Conservation (phyloP, 2,329 filamentous ascomycete species). For the Fusarium nanum region DNA sequence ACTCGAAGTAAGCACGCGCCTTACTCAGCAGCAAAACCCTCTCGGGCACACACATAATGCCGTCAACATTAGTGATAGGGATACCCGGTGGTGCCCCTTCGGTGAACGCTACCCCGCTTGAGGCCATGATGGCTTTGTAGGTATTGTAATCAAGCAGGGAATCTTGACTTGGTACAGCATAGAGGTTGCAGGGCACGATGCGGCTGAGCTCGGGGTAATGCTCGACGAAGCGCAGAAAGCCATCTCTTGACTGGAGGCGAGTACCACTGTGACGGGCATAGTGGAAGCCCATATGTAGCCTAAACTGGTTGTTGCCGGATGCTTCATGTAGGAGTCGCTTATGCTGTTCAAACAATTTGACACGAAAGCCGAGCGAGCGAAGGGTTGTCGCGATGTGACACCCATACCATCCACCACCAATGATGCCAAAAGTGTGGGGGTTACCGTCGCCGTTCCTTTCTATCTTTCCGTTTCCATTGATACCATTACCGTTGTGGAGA, state of each 20-base stretch:
- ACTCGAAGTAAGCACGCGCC: not conserved
- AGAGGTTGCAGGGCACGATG: slow-evolving; percentile 3
- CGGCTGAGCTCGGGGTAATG: slow-evolving; percentile 3
- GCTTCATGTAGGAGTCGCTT: slow-evolving; percentile 8
- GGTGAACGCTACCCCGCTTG: not conserved
- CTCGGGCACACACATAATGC: slow-evolving; percentile 1
- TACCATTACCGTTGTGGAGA: not conserved
- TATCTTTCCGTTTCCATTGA: not conserved
- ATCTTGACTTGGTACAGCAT: not conserved
- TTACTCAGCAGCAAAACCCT: slow-evolving; percentile 3
- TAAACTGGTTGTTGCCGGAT: slow-evolving; percentile 12
- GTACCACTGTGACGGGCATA: slow-evolving; percentile 12
- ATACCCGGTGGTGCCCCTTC: not conserved
- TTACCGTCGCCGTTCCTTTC: not conserved
- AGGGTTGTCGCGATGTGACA: slow-evolving; percentile 3
- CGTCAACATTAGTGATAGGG: not conserved
- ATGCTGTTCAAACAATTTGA: slow-evolving; percentile 6
- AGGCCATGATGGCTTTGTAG: slow-evolving; percentile 3
- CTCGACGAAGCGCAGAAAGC: not conserved
- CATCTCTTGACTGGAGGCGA: not conserved
- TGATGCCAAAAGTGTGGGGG: not conserved
- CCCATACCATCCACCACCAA: slow-evolving; percentile 9
- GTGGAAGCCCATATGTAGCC: slow-evolving; percentile 10
- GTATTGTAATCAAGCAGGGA: slow-evolving; percentile 6
- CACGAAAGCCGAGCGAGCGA: not conserved